Base-by-base conservation (phyloP, 139 green algal species). In the Gonium pectorale region DNA sequence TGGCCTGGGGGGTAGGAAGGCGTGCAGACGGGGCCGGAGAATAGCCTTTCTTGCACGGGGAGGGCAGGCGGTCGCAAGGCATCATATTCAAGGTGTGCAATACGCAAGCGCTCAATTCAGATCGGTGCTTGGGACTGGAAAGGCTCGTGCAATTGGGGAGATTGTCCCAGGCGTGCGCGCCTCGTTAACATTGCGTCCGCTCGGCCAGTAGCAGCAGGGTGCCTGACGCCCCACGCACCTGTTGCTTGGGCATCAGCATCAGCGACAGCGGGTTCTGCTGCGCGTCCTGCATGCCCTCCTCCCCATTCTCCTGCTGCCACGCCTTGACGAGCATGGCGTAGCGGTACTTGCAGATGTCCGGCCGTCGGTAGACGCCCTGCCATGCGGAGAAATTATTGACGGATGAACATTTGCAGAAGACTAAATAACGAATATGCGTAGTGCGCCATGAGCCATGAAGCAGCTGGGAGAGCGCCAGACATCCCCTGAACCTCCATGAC, bases 321-420 rank as follows among this genome's bases (percentile, higher is more conserved):
- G 78, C 78, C 44, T 79, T 81, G 5, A 83, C 67, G 37, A 89
- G 85, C 60, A 69, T 44, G 9, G 56, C 68, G 78, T 88, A 91
- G 37, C 87, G 49, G 41, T 81, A 73, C 71, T 87, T 88, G 87
- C 82, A 89, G 51, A 73, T 52, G 19, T 91, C 87, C 2, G 75
- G 73, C 24, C 83, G 78, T 11, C 87, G 68, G 78, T 74, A 86
- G 41, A 86, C 60, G 37, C 88, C 88, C 46, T 84, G 52, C 7
- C 7, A 38, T 8, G 29, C n/a, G n/a, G n/a, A n/a, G n/a, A n/a
- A n/a, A n/a, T n/a, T n/a, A n/a, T n/a, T n/a, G n/a, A n/a, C n/a
- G n/a, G n/a, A n/a, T n/a, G n/a, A 17, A 13, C 49, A 17, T 56
- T 56, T 13, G 49, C 49, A 56, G 49, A 17, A 17, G 13, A 56